Conservation (phyloP, 495 filamentous ascomycete genomes). For the Thozetella sp. region DNA sequence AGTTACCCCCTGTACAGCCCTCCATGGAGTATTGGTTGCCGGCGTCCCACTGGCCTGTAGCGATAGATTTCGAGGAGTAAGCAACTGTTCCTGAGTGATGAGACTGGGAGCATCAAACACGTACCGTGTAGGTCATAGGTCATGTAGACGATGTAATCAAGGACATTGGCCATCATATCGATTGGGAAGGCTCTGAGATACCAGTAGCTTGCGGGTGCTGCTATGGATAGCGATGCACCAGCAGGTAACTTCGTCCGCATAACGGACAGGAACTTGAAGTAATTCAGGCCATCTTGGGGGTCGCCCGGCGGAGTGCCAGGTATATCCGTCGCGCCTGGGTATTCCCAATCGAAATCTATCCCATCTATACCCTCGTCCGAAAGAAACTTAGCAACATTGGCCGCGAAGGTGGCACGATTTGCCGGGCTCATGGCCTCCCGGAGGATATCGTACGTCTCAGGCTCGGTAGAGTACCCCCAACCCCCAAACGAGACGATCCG, state of each 20-base stretch:
- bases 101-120: background rate
- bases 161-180: background rate
- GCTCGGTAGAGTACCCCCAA: slow-evolving; percentile 18
- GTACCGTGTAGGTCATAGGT: background rate
- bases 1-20: slow-evolving; percentile 23
- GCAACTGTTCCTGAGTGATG: background rate
- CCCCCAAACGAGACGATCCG: slow-evolving; percentile 27
- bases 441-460: slow-evolving; percentile 21
- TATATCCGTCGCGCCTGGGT: slow-evolving; percentile 32
- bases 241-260: slow-evolving; percentile 5
- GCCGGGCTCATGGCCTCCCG: slow-evolving; percentile 16
- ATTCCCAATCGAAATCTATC: slow-evolving; percentile 32
- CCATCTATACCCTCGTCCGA: slow-evolving; percentile 25
- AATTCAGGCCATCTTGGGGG: slow-evolving; percentile 13
- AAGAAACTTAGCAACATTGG: slow-evolving; percentile 21
- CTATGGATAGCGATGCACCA: background rate
- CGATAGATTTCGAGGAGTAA: background rate
- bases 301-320: slow-evolving; percentile 16
- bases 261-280: slow-evolving; percentile 11
- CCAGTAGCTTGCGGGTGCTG: background rate
- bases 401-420: slow-evolving; percentile 16
- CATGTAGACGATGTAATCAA: background rate
- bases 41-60: background rate
- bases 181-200: background rate
- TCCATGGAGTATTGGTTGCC: background rate